phyloP scores from a whole-genome alignment of 2,329 filamentous ascomycete genomes.

The Aspergillus persii region DNA sequence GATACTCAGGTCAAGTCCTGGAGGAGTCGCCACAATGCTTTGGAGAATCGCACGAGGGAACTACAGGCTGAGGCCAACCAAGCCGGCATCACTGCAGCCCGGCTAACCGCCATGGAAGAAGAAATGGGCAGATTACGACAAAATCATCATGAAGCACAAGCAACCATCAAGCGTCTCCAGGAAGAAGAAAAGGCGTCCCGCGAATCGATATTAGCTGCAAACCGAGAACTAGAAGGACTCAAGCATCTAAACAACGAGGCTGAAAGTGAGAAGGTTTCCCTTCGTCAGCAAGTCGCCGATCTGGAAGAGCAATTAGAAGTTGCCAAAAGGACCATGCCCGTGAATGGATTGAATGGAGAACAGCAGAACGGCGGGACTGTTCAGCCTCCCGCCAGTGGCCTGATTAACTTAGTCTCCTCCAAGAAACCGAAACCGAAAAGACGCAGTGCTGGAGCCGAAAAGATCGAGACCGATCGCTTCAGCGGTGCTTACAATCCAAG shows the following conservation, averaged over 20 bases:
- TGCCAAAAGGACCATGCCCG: constrained; percentile 73
- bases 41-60: constrained; percentile 89
- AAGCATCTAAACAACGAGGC: constrained; percentile 71
- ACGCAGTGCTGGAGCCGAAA: constrained; percentile 84
- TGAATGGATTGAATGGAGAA: constrained; percentile 62
- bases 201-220: constrained; percentile 76
- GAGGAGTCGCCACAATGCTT: constrained; percentile 85
- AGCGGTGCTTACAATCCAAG: constrained; percentile 90
- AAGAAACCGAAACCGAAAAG: constrained; percentile 86
- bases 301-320: constrained; percentile 90
- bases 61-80: constrained; percentile 96
- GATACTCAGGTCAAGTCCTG: constrained; percentile 94
- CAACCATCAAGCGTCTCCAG: constrained; percentile 89
- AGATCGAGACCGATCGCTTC: constrained; percentile 82
- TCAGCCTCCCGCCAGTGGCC: constrained; percentile 63
- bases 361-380: constrained; percentile 60
- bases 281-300: constrained; percentile 84
- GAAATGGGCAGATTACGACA: constrained; percentile 90
- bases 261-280: constrained; percentile 79
- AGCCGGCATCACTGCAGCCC: constrained; percentile 90
- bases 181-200: constrained; percentile 86
- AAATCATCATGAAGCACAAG: constrained; percentile 84
- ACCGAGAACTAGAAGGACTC: constrained; percentile 74
- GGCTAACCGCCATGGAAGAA: constrained; percentile 85
- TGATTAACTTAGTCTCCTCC: constrained; percentile 94